Evolutionary conservation across 768 basidiomycete genomes (phyloP).

Genomic region (Clavulina sp.): DNA sequence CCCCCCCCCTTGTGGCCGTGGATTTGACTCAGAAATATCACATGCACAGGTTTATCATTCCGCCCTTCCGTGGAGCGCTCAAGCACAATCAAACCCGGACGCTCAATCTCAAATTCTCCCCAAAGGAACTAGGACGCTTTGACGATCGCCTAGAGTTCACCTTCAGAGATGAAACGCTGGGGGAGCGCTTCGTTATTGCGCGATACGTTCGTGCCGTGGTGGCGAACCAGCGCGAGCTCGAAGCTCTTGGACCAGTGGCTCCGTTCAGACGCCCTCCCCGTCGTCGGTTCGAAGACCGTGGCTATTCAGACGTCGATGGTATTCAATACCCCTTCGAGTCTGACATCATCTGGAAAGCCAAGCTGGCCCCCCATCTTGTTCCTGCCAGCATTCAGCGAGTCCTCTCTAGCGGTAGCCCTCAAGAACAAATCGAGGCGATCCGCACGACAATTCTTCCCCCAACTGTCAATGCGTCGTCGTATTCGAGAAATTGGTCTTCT

Average conservation of each 20-base stretch:
- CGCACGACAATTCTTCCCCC: conserved; percentile 24
- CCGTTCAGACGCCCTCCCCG: conserved; percentile 24
- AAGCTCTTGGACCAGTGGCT: conserved; percentile 27
- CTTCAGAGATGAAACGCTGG: conserved; percentile 23
- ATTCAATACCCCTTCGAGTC: conserved; percentile 26
- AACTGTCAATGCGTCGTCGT: conserved; percentile 23
- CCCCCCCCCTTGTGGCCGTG: too few species aligned
- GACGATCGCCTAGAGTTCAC: conserved; percentile 32
- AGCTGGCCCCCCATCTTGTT: conserved; percentile 25
- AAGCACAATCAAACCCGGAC: background rate
- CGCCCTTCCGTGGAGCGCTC: background rate
- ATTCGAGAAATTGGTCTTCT: conserved; percentile 28
- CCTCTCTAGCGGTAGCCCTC: conserved; percentile 15
- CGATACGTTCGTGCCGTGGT: conserved; percentile 30
- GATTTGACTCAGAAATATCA: too few species aligned
- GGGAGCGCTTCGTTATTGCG: conserved; percentile 29
- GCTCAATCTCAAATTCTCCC: conserved; percentile 5
- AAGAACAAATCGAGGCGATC: conserved; percentile 12
- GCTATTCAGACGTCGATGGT: conserved; percentile 18
- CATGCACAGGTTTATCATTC: background rate
- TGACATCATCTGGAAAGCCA: conserved; percentile 26
- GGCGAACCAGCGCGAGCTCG: conserved; percentile 33
- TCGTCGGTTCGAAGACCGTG: background rate
- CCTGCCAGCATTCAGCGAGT: conserved; percentile 20
- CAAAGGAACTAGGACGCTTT: conserved; percentile 22